A percentile compares a stretch with the other conserved stretches of the same genome.
These are phyloP conservation scores for Globisporangium megalacanthum DNA, from an alignment of 352 stramenopile species.

Conservation along the genomic window DNA sequence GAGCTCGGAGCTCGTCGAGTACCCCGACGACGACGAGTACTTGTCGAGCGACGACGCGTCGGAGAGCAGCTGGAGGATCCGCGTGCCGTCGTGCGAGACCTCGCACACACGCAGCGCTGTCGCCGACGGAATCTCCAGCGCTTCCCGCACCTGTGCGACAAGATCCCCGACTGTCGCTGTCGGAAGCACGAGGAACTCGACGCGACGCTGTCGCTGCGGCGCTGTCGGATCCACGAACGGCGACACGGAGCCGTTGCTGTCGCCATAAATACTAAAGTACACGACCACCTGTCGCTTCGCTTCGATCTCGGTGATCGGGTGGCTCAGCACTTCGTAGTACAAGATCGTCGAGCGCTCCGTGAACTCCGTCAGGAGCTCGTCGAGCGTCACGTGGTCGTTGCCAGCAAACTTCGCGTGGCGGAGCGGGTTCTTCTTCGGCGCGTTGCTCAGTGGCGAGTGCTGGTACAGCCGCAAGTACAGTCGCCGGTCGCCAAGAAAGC, in stretches of 20 bases:
- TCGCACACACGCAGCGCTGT: slow-evolving; percentile 52
- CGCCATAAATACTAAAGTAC: slow-evolving; percentile 75
- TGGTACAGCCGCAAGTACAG: slow-evolving; percentile 77
- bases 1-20: slow-evolving; percentile 25
- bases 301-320: slow-evolving; percentile 83
- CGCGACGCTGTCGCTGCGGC: slow-evolving; percentile 22
- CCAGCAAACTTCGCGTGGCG: slow-evolving; percentile 60
- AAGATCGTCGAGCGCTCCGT: slow-evolving; percentile 58
- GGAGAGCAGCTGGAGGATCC: slow-evolving; percentile 43
- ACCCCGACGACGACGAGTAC: slow-evolving; percentile 23
- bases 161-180: slow-evolving; percentile 44
- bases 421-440: slow-evolving; percentile 63
- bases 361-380: slow-evolving; percentile 71
- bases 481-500: slow-evolving; percentile 29
- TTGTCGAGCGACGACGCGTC: slow-evolving; percentile 33
- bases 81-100: slow-evolving; percentile 48
- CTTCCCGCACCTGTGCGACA: slow-evolving; percentile 36
- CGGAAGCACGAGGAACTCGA: slow-evolving; percentile 64
- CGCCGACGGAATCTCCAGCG: slow-evolving; percentile 33
- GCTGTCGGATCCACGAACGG: slow-evolving; percentile 40
- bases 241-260: slow-evolving; percentile 10
- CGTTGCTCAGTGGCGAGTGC: slow-evolving; percentile 58
- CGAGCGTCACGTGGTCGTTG: slow-evolving; percentile 52
- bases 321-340: slow-evolving; percentile 67
- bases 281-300: slow-evolving; percentile 76